phyloP scores from a whole-genome alignment of 768 basidiomycete genomes.

The Trametes maxima region DNA sequence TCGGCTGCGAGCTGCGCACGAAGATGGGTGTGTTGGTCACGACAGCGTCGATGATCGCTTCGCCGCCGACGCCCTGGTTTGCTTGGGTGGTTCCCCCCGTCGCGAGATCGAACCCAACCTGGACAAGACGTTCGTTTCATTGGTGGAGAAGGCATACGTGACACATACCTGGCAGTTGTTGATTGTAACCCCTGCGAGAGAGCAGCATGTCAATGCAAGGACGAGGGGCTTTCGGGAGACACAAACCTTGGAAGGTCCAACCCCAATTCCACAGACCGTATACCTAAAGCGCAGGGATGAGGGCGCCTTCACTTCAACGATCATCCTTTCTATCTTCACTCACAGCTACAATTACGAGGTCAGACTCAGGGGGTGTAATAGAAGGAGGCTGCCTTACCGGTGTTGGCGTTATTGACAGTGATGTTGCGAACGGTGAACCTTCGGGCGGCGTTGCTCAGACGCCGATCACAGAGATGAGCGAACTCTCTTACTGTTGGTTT shows the following conservation, averaged over 20 bases:
- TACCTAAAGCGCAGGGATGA: slow-evolving; percentile 12
- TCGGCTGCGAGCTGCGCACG: slow-evolving; percentile 50
- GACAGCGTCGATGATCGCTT: slow-evolving; percentile 66
- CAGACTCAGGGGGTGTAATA: not conserved
- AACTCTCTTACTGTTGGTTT: slow-evolving; percentile 66
- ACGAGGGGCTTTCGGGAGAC: not conserved
- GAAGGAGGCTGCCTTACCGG: slow-evolving; percentile 35
- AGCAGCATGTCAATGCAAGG: not conserved
- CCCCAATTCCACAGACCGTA: slow-evolving; percentile 37
- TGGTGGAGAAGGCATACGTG: not conserved
- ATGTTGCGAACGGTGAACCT: slow-evolving; percentile 68
- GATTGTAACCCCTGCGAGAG: slow-evolving; percentile 37
- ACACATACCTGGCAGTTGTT: slow-evolving; percentile 40
- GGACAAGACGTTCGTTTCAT: not conserved
- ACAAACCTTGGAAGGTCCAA: slow-evolving; percentile 52
- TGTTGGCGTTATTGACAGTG: slow-evolving; percentile 51
- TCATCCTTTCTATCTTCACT: not conserved
- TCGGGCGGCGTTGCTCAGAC: not conserved
- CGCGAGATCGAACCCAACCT: slow-evolving; percentile 29
- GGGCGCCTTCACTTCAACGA: not conserved
- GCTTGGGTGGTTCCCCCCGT: slow-evolving; percentile 19
- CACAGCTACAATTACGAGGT: slow-evolving; percentile 11
- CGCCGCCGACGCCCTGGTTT: slow-evolving; percentile 48
- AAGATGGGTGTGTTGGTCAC: slow-evolving; percentile 66
- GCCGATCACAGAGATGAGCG: not conserved